Conservation (phyloP, 352 stramenopile species). For the Phytophthora pseudosyringae region DNA sequence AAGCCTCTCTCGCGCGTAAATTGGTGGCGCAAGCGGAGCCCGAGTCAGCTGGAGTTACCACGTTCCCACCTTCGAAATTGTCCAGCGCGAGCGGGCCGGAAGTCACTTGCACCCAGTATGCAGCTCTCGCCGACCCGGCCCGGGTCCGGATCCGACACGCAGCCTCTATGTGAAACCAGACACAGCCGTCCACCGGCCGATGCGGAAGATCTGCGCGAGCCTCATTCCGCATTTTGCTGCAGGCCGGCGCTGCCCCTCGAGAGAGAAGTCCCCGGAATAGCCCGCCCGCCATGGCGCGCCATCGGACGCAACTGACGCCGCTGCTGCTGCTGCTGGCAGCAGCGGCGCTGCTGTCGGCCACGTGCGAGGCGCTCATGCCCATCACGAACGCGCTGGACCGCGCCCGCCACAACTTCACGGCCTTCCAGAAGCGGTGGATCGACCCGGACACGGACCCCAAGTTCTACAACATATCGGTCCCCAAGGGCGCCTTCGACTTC, state of each 20-base stretch:
- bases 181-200: slow-evolving; percentile 1
- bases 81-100: slow-evolving; percentile 16
- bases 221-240: slow-evolving; percentile 58
- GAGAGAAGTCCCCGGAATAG: slow-evolving; percentile 16
- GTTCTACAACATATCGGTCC: slow-evolving; percentile 51
- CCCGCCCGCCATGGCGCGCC: slow-evolving; percentile 20
- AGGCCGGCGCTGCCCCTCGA: slow-evolving; percentile 15
- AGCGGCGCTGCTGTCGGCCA: slow-evolving; percentile 21
- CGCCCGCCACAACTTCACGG: slow-evolving; percentile 49
- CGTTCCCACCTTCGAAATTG: slow-evolving; percentile 40
- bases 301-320: slow-evolving; percentile 12
- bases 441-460: slow-evolving; percentile 77
- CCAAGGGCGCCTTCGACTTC: slow-evolving; percentile 50
- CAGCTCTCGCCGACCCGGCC: slow-evolving; percentile 2
- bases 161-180: slow-evolving; percentile 26
- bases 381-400: slow-evolving; percentile 33
- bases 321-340: slow-evolving; percentile 32
- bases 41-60: slow-evolving; percentile 22
- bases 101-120: slow-evolving; percentile 17
- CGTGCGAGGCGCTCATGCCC: slow-evolving; percentile 29
- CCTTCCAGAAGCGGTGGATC: slow-evolving; percentile 64
- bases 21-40: background rate
- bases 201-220: slow-evolving; percentile 36
- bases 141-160: slow-evolving; percentile 14
- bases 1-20: background rate